Base-by-base conservation (phyloP, 345 rosid genomes). In the Gossypium rotundifolium region DNA sequence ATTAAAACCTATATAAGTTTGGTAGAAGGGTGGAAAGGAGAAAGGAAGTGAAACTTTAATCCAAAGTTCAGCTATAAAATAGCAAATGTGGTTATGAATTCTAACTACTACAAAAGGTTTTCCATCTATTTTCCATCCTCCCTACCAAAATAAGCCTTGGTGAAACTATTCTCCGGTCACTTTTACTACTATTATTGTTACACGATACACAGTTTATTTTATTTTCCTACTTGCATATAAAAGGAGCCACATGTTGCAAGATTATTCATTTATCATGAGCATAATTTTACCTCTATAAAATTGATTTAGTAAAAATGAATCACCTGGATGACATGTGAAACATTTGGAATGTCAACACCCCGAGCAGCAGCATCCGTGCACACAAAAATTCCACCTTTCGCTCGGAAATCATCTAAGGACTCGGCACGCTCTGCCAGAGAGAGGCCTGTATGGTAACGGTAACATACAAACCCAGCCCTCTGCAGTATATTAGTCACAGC, bases 321-420 rank as follows among this genome's bases (percentile, higher is more conserved):
- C 77, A 91, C 99, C 99, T 95, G 99, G 84, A 95, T 85, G 78
- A 95, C 89, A 68, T 93, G 98, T 18, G 93, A 85, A 75, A 95
- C 90, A 72, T 93, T 87, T 72, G 97, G 98, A 80, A 95, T 88
- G 78, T 95, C 99, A 77, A 95, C 87, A 75, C 99, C 99, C 67
- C 99, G 96, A 16, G 99, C 93, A 72, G 97, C 99, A 11, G 99
- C 99, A 87, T 93, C 99, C 55, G 99, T 95, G 79, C 99, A 93
- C 10, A 95, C 94, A 75, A 95, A 85, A 72, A 91, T 81, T 76
- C 99, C 97, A 38, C 98, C 97, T 23, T 85, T 86, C 77, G 90
- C 94, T 81, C 79, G 86, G 78, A 94, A 94, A 76, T 80, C 84
- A 55, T 79, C 82, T 77, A 94, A 79, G 44, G 86, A 83, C 70